Evolutionary conservation across 2,329 filamentous ascomycete genomes (phyloP), one percentile per base, ranked within the genome.

Genomic region (Celoporthe dispersa): DNA sequence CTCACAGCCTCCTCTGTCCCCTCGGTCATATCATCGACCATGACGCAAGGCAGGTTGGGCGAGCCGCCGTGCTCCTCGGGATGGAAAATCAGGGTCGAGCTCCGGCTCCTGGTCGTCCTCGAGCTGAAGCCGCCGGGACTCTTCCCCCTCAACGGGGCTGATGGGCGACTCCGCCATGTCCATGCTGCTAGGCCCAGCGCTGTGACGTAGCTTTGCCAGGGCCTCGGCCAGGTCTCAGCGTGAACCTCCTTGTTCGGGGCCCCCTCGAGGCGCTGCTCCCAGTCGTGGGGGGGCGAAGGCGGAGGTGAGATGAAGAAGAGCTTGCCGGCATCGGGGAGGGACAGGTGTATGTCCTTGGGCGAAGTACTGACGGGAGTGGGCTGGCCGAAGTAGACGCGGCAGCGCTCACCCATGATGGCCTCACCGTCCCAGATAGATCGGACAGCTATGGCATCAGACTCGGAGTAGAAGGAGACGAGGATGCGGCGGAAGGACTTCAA

Each of bases 401-500:
- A 87, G 68, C 86, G 84, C 79, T 90, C 85, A 75, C 92, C 92
- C 81, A 94, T 87, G 74, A 95, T 85, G 33, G 83, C 83, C 81
- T 94, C 91, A 75, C 91, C 90, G 76, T 96, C 92, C 81, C 94
- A 92, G 68, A 91, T 84, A 74, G 88, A 84, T 73, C 92, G 90
- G 68, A 95, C 91, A 68, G 85, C 84, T 75, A 93, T 89, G 69
- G 93, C 92, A 67, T 91, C 87, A 67, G 90, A 87, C 76, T 87
- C 84, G 71, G 89, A 88, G 80, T 87, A 90, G 84, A 96, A 95
- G 74, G 92, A 93, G 72, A 92, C 88, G 75, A 95, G 86, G 76
- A 96, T 94, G 79, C 93, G 91, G 73, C 91, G 88, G 85, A 96
- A 94, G 8, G 91, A 94, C 79, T 93, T 93, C 73, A 96, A 87